Evolutionary conservation across 2,329 filamentous ascomycete genomes (phyloP), one percentile per base, ranked within the genome.

Genomic region (Penicillium sclerotiorum): DNA sequence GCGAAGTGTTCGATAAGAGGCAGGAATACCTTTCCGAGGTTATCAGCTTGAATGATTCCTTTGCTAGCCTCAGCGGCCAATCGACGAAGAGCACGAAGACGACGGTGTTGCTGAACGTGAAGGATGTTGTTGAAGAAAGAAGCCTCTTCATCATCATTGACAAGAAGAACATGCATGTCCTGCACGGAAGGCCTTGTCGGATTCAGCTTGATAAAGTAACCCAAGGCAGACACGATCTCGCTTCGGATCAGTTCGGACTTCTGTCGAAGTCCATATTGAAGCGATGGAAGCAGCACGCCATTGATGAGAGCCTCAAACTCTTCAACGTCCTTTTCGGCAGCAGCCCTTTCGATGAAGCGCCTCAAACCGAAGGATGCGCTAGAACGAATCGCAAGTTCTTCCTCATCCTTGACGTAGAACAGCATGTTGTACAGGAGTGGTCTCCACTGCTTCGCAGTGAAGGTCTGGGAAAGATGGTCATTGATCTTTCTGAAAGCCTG

Each of bases 1-100:
- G 96, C 87, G 65, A 96, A 97, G 66, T 96, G 92, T 66, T 99
- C 94, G 8, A 97, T 79, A 17, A 99, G 78, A 1, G 94, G 95
- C 33, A 99, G 83, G 65, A 97, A 90, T 64, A 96, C 88, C 15
- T 93, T 87, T 50, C 87, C 86, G 55, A 95, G 80, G 62, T 95
- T 95, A 45, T 84, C 84, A 62, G 89, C 88, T 53, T 81, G 81
- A 51, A 99, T 76, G 41, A 83, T 78, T 11, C 82, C 79, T 48
- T 80, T 79, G 8, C 77, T 70, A 47, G 89, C 89, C 55, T 87
- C 86, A 8, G 80, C 75, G 48, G 88, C 85, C 11, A 99, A 77
- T 49, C 90, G 81, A 51, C 89, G 85, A 30, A 99, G 76, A 2
- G 94, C 92, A 59, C 92, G 87, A 46, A 95, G 79, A 62, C 95